Percentiles rank a stretch among this genome's conserved stretches.
Evolutionary conservation across 83 land plant species (phyloP).

Genomic region (Picea abies): DNA sequence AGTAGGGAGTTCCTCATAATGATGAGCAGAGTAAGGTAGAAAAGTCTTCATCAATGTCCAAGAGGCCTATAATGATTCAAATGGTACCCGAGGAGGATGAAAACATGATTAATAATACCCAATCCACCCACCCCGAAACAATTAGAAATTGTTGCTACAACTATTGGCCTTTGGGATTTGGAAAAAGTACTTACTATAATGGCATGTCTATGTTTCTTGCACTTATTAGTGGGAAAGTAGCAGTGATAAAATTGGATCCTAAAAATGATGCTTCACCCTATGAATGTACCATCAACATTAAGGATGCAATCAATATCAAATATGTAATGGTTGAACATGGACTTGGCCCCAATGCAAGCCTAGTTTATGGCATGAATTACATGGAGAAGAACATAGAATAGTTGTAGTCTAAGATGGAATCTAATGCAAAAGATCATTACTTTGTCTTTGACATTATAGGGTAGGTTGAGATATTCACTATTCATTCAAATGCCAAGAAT

Average conservation of each 20-base stretch:
- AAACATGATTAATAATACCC: conserved; percentile 60
- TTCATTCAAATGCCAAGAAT: conserved; percentile 87
- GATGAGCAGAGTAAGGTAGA: conserved; percentile 29
- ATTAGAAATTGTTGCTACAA: conserved; percentile 21
- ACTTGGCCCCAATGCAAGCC: no score
- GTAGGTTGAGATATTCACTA: conserved; percentile 92
- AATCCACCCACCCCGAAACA: conserved; percentile 75
- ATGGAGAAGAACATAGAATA: no score
- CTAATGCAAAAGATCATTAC: conserved; percentile 65
- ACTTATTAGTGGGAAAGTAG: no score
- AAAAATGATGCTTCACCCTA: conserved; percentile 96
- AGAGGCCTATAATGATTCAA: conserved; percentile 29
- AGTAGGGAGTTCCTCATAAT: conserved; percentile 23
- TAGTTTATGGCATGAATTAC: no score
- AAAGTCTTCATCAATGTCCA: conserved; percentile 17
- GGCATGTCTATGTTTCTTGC: no score
- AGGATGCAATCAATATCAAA: no score
- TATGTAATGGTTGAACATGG: no score
- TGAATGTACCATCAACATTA: no score
- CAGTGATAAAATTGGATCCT: conserved; percentile 84
- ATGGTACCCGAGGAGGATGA: conserved; percentile 38
- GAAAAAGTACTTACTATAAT: no score
- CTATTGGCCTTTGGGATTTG: background rate
- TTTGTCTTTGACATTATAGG: conserved; percentile 98
- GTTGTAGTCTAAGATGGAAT: no score